Conservation (phyloP, 2,329 filamentous ascomycete genomes). For the Colletotrichum costaricense region DNA sequence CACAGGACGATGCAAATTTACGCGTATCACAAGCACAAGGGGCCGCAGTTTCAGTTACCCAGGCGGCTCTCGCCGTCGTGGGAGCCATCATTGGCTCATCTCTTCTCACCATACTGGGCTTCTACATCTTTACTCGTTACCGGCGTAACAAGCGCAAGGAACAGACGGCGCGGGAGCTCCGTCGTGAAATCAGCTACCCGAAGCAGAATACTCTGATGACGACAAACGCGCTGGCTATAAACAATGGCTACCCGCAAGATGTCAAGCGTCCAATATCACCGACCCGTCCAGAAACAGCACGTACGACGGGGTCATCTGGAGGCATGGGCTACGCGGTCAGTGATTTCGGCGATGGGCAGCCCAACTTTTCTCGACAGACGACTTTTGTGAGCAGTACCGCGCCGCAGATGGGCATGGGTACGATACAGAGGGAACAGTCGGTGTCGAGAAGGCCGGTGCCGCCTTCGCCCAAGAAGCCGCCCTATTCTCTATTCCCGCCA, state of each 20-base stretch:
- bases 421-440: conserved; percentile 7
- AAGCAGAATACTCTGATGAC: conserved; percentile 36
- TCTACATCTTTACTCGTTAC: conserved; percentile 49
- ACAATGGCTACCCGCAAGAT: conserved; percentile 39
- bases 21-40: conserved; percentile 49
- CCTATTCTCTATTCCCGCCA: conserved; percentile 25
- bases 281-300: conserved; percentile 34
- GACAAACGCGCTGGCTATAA: conserved; percentile 22
- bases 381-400: conserved; percentile 18
- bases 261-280: conserved; percentile 37
- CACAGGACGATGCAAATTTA: conserved; percentile 41
- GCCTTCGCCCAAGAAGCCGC: conserved; percentile 27
- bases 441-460: conserved; percentile 18
- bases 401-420: conserved; percentile 4
- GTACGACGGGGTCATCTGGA: conserved; percentile 9
- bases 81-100: conserved; percentile 55
- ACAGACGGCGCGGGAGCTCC: not conserved
- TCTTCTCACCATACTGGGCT: conserved; percentile 50
- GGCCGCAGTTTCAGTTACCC: conserved; percentile 53
- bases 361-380: conserved; percentile 24
- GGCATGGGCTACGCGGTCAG: conserved; percentile 21
- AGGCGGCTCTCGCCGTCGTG: conserved; percentile 54
- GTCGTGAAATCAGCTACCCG: conserved; percentile 39
- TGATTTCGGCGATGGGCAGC: conserved; percentile 22
- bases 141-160: conserved; percentile 39